Conservation (phyloP, 164 flowering plant species). For the Macadamia integrifolia region DNA sequence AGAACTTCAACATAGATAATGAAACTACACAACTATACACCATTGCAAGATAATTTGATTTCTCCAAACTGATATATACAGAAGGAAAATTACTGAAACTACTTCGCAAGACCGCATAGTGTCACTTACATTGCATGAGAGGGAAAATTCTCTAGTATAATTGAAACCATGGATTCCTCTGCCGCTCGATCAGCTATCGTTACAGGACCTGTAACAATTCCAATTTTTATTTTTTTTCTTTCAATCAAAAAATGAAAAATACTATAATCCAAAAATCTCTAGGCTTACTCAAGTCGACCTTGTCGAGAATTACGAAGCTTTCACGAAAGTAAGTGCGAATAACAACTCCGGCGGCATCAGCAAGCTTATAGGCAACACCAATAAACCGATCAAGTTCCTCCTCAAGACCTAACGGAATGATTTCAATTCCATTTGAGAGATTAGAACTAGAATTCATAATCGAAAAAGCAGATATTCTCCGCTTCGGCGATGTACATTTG, state of each 20-base stretch:
- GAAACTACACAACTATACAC: not conserved
- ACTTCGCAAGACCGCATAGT: not conserved
- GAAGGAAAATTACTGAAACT: too few species aligned
- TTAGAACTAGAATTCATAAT: conserved; percentile 24
- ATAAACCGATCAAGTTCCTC: conserved; percentile 40
- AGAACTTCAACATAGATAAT: not conserved
- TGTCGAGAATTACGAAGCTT: conserved; percentile 73
- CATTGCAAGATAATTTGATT: not conserved
- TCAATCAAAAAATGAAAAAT: too few species aligned
- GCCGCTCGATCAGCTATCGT: conserved; percentile 91
- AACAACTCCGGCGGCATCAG: conserved; percentile 90
- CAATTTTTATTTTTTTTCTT: not conserved
- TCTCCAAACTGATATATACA: too few species aligned
- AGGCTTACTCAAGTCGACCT: conserved; percentile 7
- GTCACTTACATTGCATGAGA: conserved; percentile 85
- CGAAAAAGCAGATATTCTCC: not conserved
- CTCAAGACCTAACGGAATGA: conserved; percentile 8
- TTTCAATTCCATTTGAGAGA: conserved; percentile 11
- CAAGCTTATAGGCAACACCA: conserved; percentile 57
- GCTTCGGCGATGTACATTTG: conserved; percentile 2
- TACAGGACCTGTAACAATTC: conserved; percentile 69
- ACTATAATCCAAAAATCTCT: too few species aligned
- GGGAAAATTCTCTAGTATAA: conserved; percentile 66
- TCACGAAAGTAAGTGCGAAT: conserved; percentile 74
- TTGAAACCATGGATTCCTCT: conserved; percentile 82